Base-by-base conservation (phyloP, 257 asterid genomes). In the Nicotiana sylvestris region DNA sequence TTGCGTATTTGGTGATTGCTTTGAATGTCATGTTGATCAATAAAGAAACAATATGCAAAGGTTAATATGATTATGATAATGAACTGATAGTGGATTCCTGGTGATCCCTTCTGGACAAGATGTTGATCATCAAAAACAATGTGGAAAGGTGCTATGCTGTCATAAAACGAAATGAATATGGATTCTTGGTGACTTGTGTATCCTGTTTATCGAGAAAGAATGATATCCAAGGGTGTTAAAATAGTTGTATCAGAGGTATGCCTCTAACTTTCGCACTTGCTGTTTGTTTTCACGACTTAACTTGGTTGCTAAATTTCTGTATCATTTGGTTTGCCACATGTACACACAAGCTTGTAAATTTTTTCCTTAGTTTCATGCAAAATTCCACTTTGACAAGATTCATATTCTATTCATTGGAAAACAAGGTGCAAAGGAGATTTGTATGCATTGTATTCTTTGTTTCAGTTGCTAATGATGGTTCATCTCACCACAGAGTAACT, bases 11-110 rank as follows among this genome's bases (percentile, higher is more conserved):
- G 64, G 80, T 74, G 15, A 49, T 74, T 74, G 16, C 62, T 74
- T 74, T 74, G 64, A 27, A 51, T 27, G 64, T 74, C 80, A 51
- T 46, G 80, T 15, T 74, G 64, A 51, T 74, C 64, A 49, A 74
- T 51, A 25, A 15, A 13, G 64, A n/a, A 46, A 74, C 62, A 74
- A 49, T 51, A 27, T 51, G 62, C 64, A 49, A 21, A 46, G 62
- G 16, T 51, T 51, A 29, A 51, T 74, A 49, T 6, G 79, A 46
- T 51, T 35, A 13, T 72, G 37, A 13, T 11, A 3, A 72, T 15
- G 51, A 49, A 37, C 80, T 51, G 80, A 27, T 15, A 74, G 13
- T 16, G 35, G 80, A 49, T 49, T 46, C 21, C 3, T 74, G 80
- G 53, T 74, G 62, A 74, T 15, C 39, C 80, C 35, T 74, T 74